phyloP scores from a whole-genome alignment of 371 early-diverging fungal genomes.

The Amoeboradix gromovi region DNA sequence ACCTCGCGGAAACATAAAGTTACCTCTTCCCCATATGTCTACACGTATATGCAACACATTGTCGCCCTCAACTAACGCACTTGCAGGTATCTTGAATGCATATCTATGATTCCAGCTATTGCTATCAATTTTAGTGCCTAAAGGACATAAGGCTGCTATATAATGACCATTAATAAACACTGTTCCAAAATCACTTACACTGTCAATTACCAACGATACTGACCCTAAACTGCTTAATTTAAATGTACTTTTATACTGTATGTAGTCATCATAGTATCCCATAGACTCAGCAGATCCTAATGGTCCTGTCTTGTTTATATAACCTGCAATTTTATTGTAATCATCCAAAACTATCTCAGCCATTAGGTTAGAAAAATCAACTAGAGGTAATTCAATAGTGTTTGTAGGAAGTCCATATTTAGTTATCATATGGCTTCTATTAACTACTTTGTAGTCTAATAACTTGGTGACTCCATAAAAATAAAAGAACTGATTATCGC shows the following conservation, averaged over 20 bases:
- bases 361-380: background rate
- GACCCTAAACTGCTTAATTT: background rate
- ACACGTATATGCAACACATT: background rate
- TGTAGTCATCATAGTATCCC: background rate
- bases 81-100: background rate
- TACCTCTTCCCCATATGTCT: background rate
- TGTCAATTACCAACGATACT: background rate
- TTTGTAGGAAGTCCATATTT: background rate
- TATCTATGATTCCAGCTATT: background rate
- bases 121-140: background rate
- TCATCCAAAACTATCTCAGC: background rate
- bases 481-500: background rate
- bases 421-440: background rate
- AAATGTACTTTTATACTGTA: background rate
- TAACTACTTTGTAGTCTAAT: background rate
- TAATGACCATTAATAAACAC: background rate
- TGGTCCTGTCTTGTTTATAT: background rate
- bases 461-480: background rate
- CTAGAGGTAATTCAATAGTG: background rate
- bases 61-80: background rate
- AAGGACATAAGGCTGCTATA: background rate
- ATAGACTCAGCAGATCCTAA: background rate
- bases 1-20: background rate
- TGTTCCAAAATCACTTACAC: background rate
- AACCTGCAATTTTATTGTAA: background rate